These are phyloP conservation scores for Paraphoma chrysanthemicola DNA, from an alignment of 2,329 filamentous ascomycete genomes.

Conservation along the genomic window DNA sequence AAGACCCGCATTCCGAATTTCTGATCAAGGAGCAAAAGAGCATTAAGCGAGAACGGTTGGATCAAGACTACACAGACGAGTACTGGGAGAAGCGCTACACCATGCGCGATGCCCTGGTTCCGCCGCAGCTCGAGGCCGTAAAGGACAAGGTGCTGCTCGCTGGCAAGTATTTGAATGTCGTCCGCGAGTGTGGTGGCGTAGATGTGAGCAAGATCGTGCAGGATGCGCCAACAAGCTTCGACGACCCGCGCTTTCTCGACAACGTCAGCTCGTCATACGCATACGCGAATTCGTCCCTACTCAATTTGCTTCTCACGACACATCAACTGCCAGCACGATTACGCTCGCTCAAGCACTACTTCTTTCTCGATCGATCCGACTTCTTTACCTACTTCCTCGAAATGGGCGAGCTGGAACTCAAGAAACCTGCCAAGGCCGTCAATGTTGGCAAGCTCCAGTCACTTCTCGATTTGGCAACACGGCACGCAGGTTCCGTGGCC, in stretches of 20 bases:
- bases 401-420: slow-evolving; percentile 84
- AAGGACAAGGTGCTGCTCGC: slow-evolving; percentile 95
- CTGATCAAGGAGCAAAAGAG: slow-evolving; percentile 95
- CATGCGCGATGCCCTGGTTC: slow-evolving; percentile 87
- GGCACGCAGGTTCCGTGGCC: slow-evolving; percentile 94
- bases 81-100: slow-evolving; percentile 99
- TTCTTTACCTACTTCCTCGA: slow-evolving; percentile 99
- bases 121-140: slow-evolving; percentile 87
- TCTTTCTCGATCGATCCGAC: slow-evolving; percentile 96
- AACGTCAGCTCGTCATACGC: slow-evolving; percentile 97
- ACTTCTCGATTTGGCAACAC: slow-evolving; percentile 90
- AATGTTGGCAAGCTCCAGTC: slow-evolving; percentile 95
- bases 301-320: slow-evolving; percentile 89
- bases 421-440: slow-evolving; percentile 85
- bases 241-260: slow-evolving; percentile 88
- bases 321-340: slow-evolving; percentile 88
- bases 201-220: slow-evolving; percentile 88
- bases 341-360: slow-evolving; percentile 95
- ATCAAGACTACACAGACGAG: slow-evolving; percentile 97
- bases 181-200: slow-evolving; percentile 94
- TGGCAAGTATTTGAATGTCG: slow-evolving; percentile 97
- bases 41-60: slow-evolving; percentile 86
- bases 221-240: slow-evolving; percentile 90
- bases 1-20: slow-evolving; percentile 92
- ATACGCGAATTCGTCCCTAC: slow-evolving; percentile 90